Evolutionary conservation across 1,284 basidiomycete genomes (phyloP), one percentile per base, ranked within the genome.

Genomic region (Schizopora paradoxa): DNA sequence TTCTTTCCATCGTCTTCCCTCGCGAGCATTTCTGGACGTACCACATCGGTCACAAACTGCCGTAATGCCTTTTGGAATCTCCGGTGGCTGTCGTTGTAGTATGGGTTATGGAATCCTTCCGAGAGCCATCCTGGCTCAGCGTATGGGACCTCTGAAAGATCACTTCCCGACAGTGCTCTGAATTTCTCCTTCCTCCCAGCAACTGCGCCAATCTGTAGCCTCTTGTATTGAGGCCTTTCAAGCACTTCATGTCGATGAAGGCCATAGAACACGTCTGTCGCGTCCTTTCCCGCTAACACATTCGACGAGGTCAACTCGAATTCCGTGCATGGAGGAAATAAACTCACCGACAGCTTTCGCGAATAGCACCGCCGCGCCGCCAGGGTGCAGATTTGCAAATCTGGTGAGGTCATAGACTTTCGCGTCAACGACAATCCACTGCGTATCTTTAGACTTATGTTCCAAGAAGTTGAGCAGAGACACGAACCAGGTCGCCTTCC

Each of bases 231-330:
- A 0, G 89, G 86, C 48, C 83, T 82, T 26, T 79, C 69, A 10
- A 97, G 76, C 18, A 96, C 82, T 59, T 96, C 91, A 38, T 86
- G 80, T 19, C 91, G 76, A 62, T 97, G 93, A 42, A 97, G 75
- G n/a, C 88, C 84, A 54, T 88, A 97, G 76, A 97, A 97, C 0
- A 76, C 76, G 26, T 91, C 72, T 1, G 93, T 95, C 0, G 91
- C 89, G 56, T 97, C 93, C 60, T 89, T 75, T 5, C 82, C 82
- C 26, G 80, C 81, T 74, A 10, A 4, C 1, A 7, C 16, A 2
- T 33, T 31, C 37, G 23, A n/a, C n/a, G n/a, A n/a, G n/a, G n/a
- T n/a, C n/a, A n/a, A n/a, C n/a, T n/a, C n/a, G n/a, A 13, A 8
- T 10, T 8, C 13, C 19, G 2, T 31, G 16, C 13, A 10, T 6